Base-by-base conservation (phyloP, 495 filamentous ascomycete genomes). In the Melanomma pulvis-pyrius region DNA sequence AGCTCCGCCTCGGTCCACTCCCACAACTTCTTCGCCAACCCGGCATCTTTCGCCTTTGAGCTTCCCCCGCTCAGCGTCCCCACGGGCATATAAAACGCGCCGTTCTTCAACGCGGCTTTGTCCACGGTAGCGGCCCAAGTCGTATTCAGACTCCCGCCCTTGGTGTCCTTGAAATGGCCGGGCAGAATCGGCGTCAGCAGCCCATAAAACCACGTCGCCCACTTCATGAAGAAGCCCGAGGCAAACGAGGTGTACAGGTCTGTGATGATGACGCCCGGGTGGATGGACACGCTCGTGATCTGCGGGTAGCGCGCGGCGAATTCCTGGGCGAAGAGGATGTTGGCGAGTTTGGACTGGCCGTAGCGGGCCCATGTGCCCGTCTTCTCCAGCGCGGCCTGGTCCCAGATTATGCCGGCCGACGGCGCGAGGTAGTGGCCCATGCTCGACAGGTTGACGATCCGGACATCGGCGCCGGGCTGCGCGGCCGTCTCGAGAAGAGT, bases 1-100 rank as follows among this genome's bases (percentile, higher is more conserved):
- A 81, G 44, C 66, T 79, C 75, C 52, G 65, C 58, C 62, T 82
- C 79, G 8, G 85, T 88, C 72, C 87, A 74, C 72, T 81, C 79
- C 85, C 87, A 88, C 75, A 89, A 39, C 21, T 76, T 77, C 73
- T 87, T 86, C 2, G 72, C 82, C 53, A 89, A 66, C 57, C 78
- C 77, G 48, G 81, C 77, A 63, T 85, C 77, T 69, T 83, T 79
- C 47, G 82, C 73, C 66, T 84, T 28, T 25, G 75, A 73, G 47
- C 76, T 87, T 24, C 85, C 86, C 3, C 61, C 36, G 68, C 86
- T 83, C 11, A 77, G 74, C 13, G 82, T 81, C n/a, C 83, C 85
- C 3, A 84, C 84, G 21, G 86, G 81, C 58, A 83, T 86, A 57
- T 88, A 83, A 67, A 85, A 89, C 73, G 84, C 74, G 0, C 87